A percentile compares a stretch with the other conserved stretches of the same genome.
Conservation (phyloP, 331 rosid species). For the Spiraea crenata region DNA sequence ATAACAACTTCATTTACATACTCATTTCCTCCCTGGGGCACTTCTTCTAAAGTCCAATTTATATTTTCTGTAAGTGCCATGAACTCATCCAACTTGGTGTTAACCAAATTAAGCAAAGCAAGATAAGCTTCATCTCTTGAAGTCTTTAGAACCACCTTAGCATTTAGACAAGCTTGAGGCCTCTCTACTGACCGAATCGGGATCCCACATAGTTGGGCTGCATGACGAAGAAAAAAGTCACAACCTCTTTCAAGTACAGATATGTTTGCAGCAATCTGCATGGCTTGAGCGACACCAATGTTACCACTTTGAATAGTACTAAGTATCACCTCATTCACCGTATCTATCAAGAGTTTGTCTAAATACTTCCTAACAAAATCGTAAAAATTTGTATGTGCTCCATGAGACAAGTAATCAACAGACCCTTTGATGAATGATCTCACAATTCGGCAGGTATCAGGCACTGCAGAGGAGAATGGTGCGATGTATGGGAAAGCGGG, state of each 20-base stretch:
- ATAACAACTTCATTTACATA: conserved; percentile 62
- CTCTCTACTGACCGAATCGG: conserved; percentile 51
- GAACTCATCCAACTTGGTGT: conserved; percentile 63
- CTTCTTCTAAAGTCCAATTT: conserved; percentile 79
- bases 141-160: conserved; percentile 66
- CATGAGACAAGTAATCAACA: conserved; percentile 78
- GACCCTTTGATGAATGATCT: conserved; percentile 82
- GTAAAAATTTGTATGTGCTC: conserved; percentile 39
- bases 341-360: conserved; percentile 70
- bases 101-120: conserved; percentile 57
- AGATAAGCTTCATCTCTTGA: conserved; percentile 80
- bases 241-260: conserved; percentile 86
- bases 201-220: conserved; percentile 63
- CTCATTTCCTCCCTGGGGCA: conserved; percentile 56
- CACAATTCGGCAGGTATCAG: conserved; percentile 70
- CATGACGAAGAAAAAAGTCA: conserved; percentile 69
- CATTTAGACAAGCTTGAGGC: conserved; percentile 62
- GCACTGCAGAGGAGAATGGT: conserved; percentile 86
- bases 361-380: conserved; percentile 67
- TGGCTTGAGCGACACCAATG: conserved; percentile 71
- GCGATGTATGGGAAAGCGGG: conserved; percentile 93
- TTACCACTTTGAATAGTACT: conserved; percentile 49
- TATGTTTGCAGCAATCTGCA: conserved; percentile 94
- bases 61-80: conserved; percentile 62
- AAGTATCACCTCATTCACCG: conserved; percentile 63